phyloP scores from a whole-genome alignment of 345 rosid species.

The Aquilaria malaccensis region DNA sequence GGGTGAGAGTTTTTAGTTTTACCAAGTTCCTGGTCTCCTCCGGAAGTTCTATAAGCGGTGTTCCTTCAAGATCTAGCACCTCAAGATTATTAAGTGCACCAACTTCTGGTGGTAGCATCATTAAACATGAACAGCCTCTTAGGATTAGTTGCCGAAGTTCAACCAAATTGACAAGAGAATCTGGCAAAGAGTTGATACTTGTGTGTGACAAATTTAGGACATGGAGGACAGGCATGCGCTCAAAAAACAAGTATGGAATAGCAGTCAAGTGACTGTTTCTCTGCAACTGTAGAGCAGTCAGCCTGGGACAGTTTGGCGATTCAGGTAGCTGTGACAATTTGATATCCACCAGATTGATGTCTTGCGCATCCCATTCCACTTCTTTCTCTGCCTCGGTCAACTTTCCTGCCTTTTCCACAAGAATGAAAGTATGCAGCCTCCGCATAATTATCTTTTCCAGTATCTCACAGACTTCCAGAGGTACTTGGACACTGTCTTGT shows the following conservation, averaged over 20 bases:
- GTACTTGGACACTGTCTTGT: no score
- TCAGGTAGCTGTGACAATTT: neutral
- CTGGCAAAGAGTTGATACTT: conserved; percentile 20
- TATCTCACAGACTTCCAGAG: no score
- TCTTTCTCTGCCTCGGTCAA: no score
- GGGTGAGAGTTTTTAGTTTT: conserved; percentile 6
- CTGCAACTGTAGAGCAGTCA: no score
- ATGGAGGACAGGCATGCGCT: neutral
- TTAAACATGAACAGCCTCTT: conserved; percentile 15
- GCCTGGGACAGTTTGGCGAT: conserved; percentile 3
- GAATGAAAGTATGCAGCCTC: no score
- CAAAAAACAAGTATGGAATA: no score
- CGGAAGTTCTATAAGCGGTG: conserved; percentile 14
- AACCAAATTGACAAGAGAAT: conserved; percentile 10
- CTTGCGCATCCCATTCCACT: no score
- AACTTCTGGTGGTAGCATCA: conserved; percentile 10
- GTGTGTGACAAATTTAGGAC: conserved; percentile 19
- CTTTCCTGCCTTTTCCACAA: no score
- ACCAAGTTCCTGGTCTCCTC: neutral
- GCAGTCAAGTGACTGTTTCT: no score
- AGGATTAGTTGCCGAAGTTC: conserved; percentile 13
- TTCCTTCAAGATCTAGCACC: conserved; percentile 16
- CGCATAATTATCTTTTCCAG: no score
- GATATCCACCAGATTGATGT: no score
- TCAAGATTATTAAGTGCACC: conserved; percentile 16